Conservation (phyloP, 352 stramenopile species). For the Phytophthora citricola region DNA sequence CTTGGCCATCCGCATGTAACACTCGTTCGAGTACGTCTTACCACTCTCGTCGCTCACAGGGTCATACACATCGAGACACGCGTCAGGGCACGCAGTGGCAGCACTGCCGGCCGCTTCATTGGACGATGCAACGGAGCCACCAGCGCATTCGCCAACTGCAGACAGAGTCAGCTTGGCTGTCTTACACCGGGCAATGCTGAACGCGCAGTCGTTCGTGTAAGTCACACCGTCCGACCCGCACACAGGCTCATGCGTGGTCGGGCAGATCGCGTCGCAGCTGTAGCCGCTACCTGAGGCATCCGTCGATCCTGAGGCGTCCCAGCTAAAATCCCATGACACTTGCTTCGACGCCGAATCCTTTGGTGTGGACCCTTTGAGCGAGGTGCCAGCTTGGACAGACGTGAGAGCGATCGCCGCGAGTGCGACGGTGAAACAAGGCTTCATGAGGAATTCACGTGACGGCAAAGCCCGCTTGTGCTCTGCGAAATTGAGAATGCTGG, state of each 20-base stretch:
- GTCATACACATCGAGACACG: conserved; percentile 47
- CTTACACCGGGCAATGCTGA: conserved; percentile 32
- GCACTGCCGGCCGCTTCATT: conserved; percentile 8
- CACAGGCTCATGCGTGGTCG: conserved; percentile 30
- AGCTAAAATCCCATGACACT: conserved; percentile 27
- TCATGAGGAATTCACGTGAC: conserved; percentile 12
- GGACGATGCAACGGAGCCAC: conserved; percentile 17
- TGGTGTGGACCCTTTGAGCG: neutral
- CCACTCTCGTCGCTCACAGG: conserved; percentile 45
- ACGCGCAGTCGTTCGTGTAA: conserved; percentile 30
- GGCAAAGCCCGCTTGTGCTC: neutral
- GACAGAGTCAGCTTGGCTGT: conserved; percentile 11
- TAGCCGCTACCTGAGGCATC: conserved; percentile 23
- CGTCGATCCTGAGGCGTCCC: conserved; percentile 19
- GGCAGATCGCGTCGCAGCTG: conserved; percentile 33
- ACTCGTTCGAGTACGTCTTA: conserved; percentile 47
- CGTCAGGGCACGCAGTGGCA: conserved; percentile 28
- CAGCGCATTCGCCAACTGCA: conserved; percentile 20
- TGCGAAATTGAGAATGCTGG: conserved; percentile 21
- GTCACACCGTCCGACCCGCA: conserved; percentile 47
- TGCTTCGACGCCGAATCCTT: conserved; percentile 4
- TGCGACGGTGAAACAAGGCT: conserved; percentile 9
- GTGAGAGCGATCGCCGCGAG: conserved; percentile 14
- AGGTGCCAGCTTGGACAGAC: conserved; percentile 7
- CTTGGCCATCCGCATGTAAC: conserved; percentile 42